phyloP scores from a whole-genome alignment of 805 yeast genomes.

The Vanderwaltozyma verrucispora region DNA sequence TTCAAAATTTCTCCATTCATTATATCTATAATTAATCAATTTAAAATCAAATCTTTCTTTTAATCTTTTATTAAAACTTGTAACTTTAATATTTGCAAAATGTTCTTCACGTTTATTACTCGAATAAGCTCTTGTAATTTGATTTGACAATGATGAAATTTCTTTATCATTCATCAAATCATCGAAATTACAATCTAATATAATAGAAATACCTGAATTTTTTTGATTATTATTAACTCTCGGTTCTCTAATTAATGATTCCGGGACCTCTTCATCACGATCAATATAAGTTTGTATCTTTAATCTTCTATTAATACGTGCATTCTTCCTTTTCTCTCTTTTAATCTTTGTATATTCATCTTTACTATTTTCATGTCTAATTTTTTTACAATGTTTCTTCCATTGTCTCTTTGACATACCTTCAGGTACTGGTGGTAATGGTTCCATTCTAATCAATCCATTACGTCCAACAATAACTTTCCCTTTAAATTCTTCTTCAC shows the following conservation, averaged over 20 bases:
- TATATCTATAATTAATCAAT: conserved; percentile 43
- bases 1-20: conserved; percentile 56
- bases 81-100: conserved; percentile 48
- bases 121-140: conserved; percentile 73
- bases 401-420: conserved; percentile 84
- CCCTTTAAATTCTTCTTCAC: no score
- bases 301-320: conserved; percentile 33
- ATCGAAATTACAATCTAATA: conserved; percentile 89
- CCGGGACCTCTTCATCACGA: conserved; percentile 33
- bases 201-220: conserved; percentile 40
- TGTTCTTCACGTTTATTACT: conserved; percentile 54
- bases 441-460: conserved; percentile 5
- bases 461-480: background rate
- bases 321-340: conserved; percentile 44
- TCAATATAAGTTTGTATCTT: conserved; percentile 28
- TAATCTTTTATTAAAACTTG: conserved; percentile 57
- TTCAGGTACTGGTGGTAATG: conserved; percentile 46
- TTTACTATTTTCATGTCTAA: conserved; percentile 53
- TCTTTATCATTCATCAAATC: conserved; percentile 76
- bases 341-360: conserved; percentile 46
- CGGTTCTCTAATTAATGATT: conserved; percentile 31
- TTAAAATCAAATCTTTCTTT: conserved; percentile 57
- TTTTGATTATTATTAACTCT: conserved; percentile 34
- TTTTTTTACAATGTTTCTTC: conserved; percentile 56
- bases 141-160: conserved; percentile 59